Conservation (phyloP, 768 basidiomycete genomes). For the Lactarius sanguifluus region DNA sequence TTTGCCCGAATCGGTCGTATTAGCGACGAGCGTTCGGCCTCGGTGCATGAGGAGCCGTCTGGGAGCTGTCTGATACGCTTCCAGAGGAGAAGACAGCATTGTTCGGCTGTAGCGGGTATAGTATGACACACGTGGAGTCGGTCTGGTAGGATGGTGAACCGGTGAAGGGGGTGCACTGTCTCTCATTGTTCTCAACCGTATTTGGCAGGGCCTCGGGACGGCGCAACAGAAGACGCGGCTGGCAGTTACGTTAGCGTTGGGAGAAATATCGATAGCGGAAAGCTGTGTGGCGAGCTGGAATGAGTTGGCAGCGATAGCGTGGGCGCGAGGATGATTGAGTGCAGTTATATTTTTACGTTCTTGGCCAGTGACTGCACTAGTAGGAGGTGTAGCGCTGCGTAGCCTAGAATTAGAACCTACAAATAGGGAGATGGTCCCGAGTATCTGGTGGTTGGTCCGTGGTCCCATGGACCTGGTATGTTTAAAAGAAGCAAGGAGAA, state of each 20-base stretch:
- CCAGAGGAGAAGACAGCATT: background rate
- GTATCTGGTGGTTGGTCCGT: slow-evolving; percentile 8
- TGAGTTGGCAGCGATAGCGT: slow-evolving; percentile 9
- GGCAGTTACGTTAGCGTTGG: slow-evolving; percentile 27
- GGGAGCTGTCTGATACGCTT: slow-evolving; percentile 11
- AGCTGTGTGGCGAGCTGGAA: slow-evolving; percentile 26
- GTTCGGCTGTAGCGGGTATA: slow-evolving; percentile 10
- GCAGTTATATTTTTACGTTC: background rate
- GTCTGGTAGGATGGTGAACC: background rate
- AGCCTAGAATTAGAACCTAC: slow-evolving; percentile 2
- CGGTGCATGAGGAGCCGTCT: slow-evolving; percentile 7
- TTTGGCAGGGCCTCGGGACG: slow-evolving; percentile 25
- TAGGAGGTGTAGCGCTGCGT: background rate
- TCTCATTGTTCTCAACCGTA: slow-evolving; percentile 26
- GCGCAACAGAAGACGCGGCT: slow-evolving; percentile 18
- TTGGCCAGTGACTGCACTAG: background rate
- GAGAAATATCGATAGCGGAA: slow-evolving; percentile 27
- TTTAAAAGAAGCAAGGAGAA: slow-evolving; percentile 7
- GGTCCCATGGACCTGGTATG: slow-evolving; percentile 21
- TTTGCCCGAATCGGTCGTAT: slow-evolving; percentile 18
- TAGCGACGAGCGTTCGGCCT: slow-evolving; percentile 15
- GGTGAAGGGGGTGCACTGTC: slow-evolving; percentile 3
- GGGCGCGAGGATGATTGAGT: slow-evolving; percentile 6
- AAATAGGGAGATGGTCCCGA: slow-evolving; percentile 17
- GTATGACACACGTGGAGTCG: slow-evolving; percentile 15